phyloP scores from a whole-genome alignment of 805 yeast species.

The Spathaspora hagerdaliae region DNA sequence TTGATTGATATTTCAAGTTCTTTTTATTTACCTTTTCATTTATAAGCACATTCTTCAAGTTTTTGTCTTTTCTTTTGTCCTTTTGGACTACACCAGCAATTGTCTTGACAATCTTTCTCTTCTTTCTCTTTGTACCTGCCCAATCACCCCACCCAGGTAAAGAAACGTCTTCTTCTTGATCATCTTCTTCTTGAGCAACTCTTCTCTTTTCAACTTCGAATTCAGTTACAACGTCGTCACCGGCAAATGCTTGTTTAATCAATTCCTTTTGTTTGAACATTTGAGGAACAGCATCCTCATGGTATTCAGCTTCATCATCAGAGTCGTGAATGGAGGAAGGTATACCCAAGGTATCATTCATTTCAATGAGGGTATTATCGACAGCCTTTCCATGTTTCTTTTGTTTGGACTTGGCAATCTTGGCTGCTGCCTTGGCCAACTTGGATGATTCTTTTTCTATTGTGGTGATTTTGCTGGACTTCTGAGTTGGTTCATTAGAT shows the following conservation, averaged over 20 bases:
- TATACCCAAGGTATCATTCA: constrained; percentile 49
- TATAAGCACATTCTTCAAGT: constrained; percentile 76
- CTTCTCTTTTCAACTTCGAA: constrained; percentile 74
- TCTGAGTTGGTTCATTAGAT: constrained; percentile 16
- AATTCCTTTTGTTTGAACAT: constrained; percentile 78
- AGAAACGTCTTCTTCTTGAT: constrained; percentile 78
- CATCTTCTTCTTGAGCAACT: constrained; percentile 73
- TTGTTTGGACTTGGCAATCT: constrained; percentile 34
- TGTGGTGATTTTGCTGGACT: constrained; percentile 25
- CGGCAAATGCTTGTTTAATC: constrained; percentile 91
- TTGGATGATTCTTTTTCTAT: constrained; percentile 36
- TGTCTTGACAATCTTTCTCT: constrained; percentile 63
- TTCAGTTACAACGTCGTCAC: constrained; percentile 86
- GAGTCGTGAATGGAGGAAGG: constrained; percentile 18
- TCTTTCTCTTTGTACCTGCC: constrained; percentile 63
- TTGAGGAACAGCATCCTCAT: constrained; percentile 18
- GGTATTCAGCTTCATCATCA: constrained; percentile 29
- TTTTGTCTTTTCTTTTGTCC: constrained; percentile 74
- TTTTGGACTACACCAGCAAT: constrained; percentile 71
- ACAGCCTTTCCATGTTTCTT: constrained; percentile 13
- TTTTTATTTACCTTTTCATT: constrained; percentile 85
- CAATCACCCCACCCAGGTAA: constrained; percentile 98
- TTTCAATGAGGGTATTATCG: constrained; percentile 40
- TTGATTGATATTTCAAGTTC: constrained; percentile 78
- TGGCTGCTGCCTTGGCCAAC: constrained; percentile 36